Evolutionary conservation across 345 rosid genomes (phyloP).

Genomic region (Carallia brachiata): DNA sequence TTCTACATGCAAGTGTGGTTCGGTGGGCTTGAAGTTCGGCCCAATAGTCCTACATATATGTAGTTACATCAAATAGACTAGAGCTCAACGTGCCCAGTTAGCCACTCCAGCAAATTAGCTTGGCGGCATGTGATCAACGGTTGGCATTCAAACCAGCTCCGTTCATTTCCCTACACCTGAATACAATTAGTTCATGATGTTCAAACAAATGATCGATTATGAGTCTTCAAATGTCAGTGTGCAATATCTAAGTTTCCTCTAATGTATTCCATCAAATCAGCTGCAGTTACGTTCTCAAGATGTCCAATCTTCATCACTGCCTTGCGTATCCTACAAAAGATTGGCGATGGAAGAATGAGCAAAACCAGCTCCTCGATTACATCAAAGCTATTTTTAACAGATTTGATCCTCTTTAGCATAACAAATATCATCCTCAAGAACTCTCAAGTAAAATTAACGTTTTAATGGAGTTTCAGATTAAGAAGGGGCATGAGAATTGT

Average conservation of each 20-base stretch:
- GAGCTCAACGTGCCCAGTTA: too few species aligned
- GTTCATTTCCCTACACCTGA: too few species aligned
- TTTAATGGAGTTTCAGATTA: neutral
- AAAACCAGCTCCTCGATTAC: neutral
- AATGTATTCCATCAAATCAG: neutral
- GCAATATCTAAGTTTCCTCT: neutral
- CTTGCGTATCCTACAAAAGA: conserved; percentile 37
- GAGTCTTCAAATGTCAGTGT: neutral
- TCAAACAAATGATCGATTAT: neutral
- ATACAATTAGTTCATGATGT: neutral
- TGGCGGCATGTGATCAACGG: too few species aligned
- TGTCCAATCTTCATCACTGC: conserved; percentile 55
- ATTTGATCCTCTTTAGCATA: neutral
- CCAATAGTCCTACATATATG: too few species aligned
- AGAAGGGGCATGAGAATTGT: neutral
- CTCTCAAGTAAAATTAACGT: neutral
- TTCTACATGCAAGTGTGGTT: too few species aligned
- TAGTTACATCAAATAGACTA: too few species aligned
- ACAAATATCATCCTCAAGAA: neutral
- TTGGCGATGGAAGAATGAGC: neutral
- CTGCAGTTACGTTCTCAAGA: conserved; percentile 24
- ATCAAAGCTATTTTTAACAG: neutral
- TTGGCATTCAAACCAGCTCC: too few species aligned
- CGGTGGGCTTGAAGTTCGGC: too few species aligned
- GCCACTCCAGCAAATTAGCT: too few species aligned